phyloP scores from a whole-genome alignment of 768 basidiomycete species.

The Galerina marginata region DNA sequence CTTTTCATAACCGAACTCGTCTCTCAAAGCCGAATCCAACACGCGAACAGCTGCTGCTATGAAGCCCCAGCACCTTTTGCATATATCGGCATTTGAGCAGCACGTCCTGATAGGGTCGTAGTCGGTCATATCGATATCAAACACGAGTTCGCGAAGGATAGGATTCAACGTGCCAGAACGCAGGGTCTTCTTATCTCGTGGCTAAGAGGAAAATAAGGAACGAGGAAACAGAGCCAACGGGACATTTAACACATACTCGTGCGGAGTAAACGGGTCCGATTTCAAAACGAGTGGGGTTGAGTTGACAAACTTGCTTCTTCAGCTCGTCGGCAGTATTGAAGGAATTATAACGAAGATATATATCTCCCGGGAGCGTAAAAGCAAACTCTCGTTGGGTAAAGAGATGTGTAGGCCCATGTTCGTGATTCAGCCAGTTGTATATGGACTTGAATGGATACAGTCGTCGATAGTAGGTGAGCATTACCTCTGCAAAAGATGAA shows the following conservation, averaged over 20 bases:
- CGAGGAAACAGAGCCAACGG: not conserved
- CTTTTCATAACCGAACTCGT: constrained; percentile 90
- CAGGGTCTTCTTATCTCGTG: constrained; percentile 86
- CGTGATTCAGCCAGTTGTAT: constrained; percentile 95
- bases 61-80: constrained; percentile 92
- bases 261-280: constrained; percentile 94
- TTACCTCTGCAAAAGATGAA: constrained; percentile 40
- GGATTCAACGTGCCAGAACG: constrained; percentile 73
- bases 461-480: constrained; percentile 80
- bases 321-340: constrained; percentile 87
- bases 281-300: constrained; percentile 94
- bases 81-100: constrained; percentile 90
- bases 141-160: constrained; percentile 88
- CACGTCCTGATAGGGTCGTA: constrained; percentile 96
- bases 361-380: constrained; percentile 89
- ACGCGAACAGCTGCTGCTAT: constrained; percentile 92
- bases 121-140: constrained; percentile 99
- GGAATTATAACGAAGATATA: constrained; percentile 94
- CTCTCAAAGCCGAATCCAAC: constrained; percentile 75
- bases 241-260: constrained; percentile 56
- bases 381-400: constrained; percentile 97
- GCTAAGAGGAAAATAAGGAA: constrained; percentile 49
- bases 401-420: constrained; percentile 74
- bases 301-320: constrained; percentile 83
- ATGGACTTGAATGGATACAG: constrained; percentile 95